Evolutionary conservation across 768 basidiomycete genomes (phyloP).

Genomic region (Suillus paluster): DNA sequence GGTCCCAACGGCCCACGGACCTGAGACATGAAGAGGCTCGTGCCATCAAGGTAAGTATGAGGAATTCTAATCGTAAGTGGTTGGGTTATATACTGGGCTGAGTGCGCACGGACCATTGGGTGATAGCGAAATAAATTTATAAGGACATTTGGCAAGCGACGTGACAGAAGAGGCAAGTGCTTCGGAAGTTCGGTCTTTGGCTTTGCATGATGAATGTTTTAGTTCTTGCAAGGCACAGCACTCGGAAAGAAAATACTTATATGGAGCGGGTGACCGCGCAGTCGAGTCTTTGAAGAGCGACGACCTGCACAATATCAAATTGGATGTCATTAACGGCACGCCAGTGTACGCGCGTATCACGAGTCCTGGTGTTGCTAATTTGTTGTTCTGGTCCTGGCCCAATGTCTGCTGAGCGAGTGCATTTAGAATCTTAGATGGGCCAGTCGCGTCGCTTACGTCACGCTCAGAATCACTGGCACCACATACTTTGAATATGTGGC

Average conservation of each 20-base stretch:
- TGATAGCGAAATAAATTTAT: neutral
- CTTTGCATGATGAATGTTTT: neutral
- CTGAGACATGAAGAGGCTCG: conserved; percentile 51
- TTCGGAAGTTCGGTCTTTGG: neutral
- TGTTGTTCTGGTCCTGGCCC: too few species aligned
- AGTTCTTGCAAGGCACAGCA: neutral
- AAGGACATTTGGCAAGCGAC: neutral
- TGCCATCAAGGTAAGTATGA: conserved; percentile 65
- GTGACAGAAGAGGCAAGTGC: neutral
- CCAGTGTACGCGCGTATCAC: too few species aligned
- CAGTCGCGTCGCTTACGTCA: too few species aligned
- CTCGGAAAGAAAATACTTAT: neutral
- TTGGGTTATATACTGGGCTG: conserved; percentile 27
- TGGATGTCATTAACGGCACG: too few species aligned
- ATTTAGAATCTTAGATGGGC: too few species aligned
- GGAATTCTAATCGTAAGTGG: conserved; percentile 11
- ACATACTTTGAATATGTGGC: too few species aligned
- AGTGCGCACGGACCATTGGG: conserved; percentile 18
- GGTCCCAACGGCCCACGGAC: conserved; percentile 57
- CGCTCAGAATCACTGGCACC: too few species aligned
- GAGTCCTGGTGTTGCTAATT: too few species aligned
- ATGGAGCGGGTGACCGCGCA: neutral
- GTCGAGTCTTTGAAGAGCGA: too few species aligned
- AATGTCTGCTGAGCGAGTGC: too few species aligned
- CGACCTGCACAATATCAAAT: too few species aligned